Conservation (phyloP, 2,329 filamentous ascomycete species). For the Aspergillus ustus region DNA sequence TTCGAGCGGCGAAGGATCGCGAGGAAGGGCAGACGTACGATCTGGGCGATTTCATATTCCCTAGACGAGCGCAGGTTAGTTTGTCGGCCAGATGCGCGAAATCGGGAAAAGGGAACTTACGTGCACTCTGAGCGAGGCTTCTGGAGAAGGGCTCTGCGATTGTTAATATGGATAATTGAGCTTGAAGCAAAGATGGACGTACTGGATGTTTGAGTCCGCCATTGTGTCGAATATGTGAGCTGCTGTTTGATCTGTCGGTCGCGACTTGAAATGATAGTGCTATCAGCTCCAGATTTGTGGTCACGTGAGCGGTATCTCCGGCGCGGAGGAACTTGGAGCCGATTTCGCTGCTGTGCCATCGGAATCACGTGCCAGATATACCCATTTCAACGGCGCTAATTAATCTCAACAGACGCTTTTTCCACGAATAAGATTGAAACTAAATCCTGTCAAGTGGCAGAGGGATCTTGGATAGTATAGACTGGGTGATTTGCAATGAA, state of each 20-base stretch:
- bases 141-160: slow-evolving; percentile 15
- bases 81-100: background rate
- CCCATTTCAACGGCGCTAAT: background rate
- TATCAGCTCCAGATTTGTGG: slow-evolving; percentile 20
- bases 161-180: background rate
- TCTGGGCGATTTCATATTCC: slow-evolving; percentile 21
- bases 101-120: slow-evolving; percentile 10
- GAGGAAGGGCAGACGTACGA: slow-evolving; percentile 8
- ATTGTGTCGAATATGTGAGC: slow-evolving; percentile 11
- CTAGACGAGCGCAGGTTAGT: slow-evolving; percentile 6
- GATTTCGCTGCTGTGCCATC: background rate
- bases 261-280: slow-evolving; percentile 18
- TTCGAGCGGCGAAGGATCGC: background rate
- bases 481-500: background rate
- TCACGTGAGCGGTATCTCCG: slow-evolving; percentile 9
- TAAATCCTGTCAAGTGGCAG: too few species aligned
- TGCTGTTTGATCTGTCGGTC: slow-evolving; percentile 9
- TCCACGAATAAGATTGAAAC: background rate
- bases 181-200: background rate
- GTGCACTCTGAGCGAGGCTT: slow-evolving; percentile 21
- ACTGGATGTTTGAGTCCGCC: slow-evolving; percentile 21
- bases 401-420: background rate
- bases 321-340: background rate
- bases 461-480: too few species aligned
- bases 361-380: background rate